phyloP scores from a whole-genome alignment of 1,284 basidiomycete species.

The Coniferiporia sulphurascens region DNA sequence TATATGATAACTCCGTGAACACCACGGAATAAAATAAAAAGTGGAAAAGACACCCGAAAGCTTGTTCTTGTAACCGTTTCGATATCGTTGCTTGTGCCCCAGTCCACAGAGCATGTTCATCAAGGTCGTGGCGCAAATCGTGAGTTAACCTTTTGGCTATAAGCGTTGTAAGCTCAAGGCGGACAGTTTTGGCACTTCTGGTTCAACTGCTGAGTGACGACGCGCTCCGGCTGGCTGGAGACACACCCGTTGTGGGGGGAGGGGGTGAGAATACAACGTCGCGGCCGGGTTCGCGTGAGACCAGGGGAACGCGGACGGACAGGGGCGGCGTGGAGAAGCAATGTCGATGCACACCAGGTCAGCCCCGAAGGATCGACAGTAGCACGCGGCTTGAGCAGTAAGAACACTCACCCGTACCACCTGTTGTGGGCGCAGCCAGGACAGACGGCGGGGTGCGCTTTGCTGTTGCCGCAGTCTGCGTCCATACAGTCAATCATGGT shows the following conservation, averaged over 20 bases:
- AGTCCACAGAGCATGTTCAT: background rate
- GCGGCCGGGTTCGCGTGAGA: background rate
- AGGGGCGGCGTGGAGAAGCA: background rate
- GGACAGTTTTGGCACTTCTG: conserved; percentile 15
- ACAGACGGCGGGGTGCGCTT: conserved; percentile 45
- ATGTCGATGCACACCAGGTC: background rate
- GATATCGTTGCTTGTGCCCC: background rate
- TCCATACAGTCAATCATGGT: conserved; percentile 49
- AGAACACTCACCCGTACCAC: conserved; percentile 46
- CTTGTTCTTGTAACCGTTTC: background rate
- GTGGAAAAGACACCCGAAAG: background rate
- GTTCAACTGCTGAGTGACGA: conserved; percentile 13
- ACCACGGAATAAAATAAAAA: background rate
- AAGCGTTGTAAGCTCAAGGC: background rate
- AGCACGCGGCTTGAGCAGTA: conserved; percentile 4
- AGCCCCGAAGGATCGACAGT: conserved; percentile 3
- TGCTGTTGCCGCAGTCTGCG: conserved; percentile 42
- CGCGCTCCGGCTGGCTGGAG: conserved; percentile 14
- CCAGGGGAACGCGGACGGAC: background rate
- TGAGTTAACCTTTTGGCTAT: background rate
- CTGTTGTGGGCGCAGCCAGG: conserved; percentile 47
- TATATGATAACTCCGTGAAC: conserved; percentile 1
- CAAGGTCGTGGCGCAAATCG: conserved; percentile 2
- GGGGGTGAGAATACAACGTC: background rate
- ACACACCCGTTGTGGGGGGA: background rate